Evolutionary conservation across 2,329 filamentous ascomycete genomes (phyloP).

Genomic region (Fusarium annulatum): DNA sequence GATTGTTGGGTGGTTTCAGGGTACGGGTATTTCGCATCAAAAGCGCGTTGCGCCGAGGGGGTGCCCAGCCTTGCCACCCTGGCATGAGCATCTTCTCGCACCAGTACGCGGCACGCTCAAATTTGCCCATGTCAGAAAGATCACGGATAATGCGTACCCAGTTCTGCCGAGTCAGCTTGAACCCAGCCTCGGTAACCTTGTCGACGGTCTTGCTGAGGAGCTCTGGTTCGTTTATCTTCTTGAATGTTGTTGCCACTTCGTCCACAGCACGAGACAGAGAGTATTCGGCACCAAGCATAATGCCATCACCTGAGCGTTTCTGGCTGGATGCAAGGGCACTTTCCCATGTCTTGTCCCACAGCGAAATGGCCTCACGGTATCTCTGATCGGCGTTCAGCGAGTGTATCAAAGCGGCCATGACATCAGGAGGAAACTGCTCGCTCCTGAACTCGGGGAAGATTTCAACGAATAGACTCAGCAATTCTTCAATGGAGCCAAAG

Average conservation of each 20-base stretch:
- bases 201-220: slow-evolving; percentile 64
- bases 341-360: slow-evolving; percentile 72
- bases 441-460: slow-evolving; percentile 51
- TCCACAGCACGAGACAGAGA: slow-evolving; percentile 62
- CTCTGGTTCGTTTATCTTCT: slow-evolving; percentile 54
- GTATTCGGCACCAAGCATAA: slow-evolving; percentile 63
- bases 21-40: slow-evolving; percentile 51
- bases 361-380: slow-evolving; percentile 69
- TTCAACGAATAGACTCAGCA: slow-evolving; percentile 66
- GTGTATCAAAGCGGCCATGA: slow-evolving; percentile 76
- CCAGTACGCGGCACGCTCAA: slow-evolving; percentile 74
- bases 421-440: slow-evolving; percentile 59
- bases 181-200: slow-evolving; percentile 73
- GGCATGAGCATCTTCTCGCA: slow-evolving; percentile 85
- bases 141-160: slow-evolving; percentile 83
- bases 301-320: slow-evolving; percentile 34
- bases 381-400: slow-evolving; percentile 68
- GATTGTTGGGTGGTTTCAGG: slow-evolving; percentile 49
- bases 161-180: slow-evolving; percentile 77
- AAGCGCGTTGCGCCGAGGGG: slow-evolving; percentile 41
- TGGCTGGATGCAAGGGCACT: slow-evolving; percentile 57
- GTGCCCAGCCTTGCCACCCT: slow-evolving; percentile 79
- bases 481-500: slow-evolving; percentile 65
- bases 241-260: slow-evolving; percentile 60
- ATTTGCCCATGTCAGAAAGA: slow-evolving; percentile 69